Percentiles rank a stretch among this genome's conserved stretches.
These are phyloP conservation scores for Fusarium sp. DNA, from an alignment of 2,329 filamentous ascomycete genomes.

Conservation along the genomic window DNA sequence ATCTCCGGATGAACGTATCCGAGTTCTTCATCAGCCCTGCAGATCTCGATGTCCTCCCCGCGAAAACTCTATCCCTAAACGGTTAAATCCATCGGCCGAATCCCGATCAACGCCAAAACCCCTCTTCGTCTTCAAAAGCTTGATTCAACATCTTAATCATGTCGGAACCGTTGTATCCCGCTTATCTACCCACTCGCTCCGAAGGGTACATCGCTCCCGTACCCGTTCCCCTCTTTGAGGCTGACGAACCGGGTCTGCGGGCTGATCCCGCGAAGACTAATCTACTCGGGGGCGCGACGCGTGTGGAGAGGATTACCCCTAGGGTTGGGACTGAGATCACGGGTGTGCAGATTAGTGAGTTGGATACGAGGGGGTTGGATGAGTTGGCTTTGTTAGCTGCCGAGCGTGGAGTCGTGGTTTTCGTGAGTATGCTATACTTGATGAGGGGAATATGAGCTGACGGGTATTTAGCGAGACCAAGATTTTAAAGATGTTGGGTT, in stretches of 20 bases:
- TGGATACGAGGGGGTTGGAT: constrained; percentile 44
- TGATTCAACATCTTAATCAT: neutral
- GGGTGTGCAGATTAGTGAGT: constrained; percentile 47
- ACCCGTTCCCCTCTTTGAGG: constrained; percentile 45
- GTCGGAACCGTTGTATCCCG: constrained; percentile 48
- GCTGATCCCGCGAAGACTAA: constrained; percentile 46
- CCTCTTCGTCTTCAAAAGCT: constrained; percentile 5
- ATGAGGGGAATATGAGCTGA: neutral
- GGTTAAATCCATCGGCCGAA: constrained; percentile 25
- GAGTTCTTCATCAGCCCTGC: constrained; percentile 20
- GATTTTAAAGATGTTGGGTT: constrained; percentile 50
- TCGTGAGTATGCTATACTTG: constrained; percentile 29
- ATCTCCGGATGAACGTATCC: neutral
- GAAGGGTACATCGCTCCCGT: constrained; percentile 47
- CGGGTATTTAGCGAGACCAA: constrained; percentile 43
- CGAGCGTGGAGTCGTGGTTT: constrained; percentile 49
- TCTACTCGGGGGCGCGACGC: constrained; percentile 34
- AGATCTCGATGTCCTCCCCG: constrained; percentile 23
- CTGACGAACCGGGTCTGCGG: constrained; percentile 48
- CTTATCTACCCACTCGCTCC: constrained; percentile 50
- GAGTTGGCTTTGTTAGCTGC: constrained; percentile 49
- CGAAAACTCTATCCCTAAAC: neutral
- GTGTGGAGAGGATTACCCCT: constrained; percentile 44
- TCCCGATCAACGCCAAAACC: constrained; percentile 10
- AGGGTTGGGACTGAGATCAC: constrained; percentile 47